Evolutionary conservation across 495 filamentous ascomycete species (phyloP).

Genomic region (Friedmanniomyces simplex): DNA sequence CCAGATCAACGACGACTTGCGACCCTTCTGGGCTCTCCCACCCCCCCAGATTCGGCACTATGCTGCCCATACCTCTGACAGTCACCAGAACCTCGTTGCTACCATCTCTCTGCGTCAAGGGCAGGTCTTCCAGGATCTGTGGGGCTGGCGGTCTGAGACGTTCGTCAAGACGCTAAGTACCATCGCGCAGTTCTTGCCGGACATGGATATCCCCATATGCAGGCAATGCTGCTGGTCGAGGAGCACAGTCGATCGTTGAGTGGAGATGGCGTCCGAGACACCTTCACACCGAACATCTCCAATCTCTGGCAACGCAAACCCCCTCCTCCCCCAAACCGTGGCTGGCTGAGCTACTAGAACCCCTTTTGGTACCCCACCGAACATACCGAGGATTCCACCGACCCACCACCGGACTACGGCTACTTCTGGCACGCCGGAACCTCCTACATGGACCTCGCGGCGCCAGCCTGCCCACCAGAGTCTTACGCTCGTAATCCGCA

Average conservation of each 20-base stretch:
- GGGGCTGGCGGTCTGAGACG: too few relatives aligned
- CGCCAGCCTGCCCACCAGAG: too few relatives aligned
- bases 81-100: constrained; percentile 55
- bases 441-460: too few relatives aligned
- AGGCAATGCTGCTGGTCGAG: constrained; percentile 45
- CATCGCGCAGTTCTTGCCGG: constrained; percentile 70
- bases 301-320: neutral
- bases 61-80: constrained; percentile 49
- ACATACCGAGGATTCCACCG: too few relatives aligned
- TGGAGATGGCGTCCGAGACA: constrained; percentile 22
- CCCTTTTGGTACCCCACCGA: too few relatives aligned
- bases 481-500: too few relatives aligned
- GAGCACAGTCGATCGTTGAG: constrained; percentile 38
- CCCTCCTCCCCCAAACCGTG: too few relatives aligned
- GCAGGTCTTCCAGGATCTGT: constrained; percentile 41
- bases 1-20: too few relatives aligned
- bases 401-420: too few relatives aligned
- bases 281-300: constrained; percentile 32
- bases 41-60: constrained; percentile 45
- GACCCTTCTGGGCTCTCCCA: constrained; percentile 58
- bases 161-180: constrained; percentile 73
- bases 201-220: constrained; percentile 87
- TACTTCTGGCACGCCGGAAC: too few relatives aligned
- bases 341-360: too few relatives aligned
- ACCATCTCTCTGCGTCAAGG: constrained; percentile 55